Percentiles rank a stretch among this genome's conserved stretches.
Evolutionary conservation across 169 alveolate genomes (phyloP).

Genomic region (Cyclospora cayetanensis): DNA sequence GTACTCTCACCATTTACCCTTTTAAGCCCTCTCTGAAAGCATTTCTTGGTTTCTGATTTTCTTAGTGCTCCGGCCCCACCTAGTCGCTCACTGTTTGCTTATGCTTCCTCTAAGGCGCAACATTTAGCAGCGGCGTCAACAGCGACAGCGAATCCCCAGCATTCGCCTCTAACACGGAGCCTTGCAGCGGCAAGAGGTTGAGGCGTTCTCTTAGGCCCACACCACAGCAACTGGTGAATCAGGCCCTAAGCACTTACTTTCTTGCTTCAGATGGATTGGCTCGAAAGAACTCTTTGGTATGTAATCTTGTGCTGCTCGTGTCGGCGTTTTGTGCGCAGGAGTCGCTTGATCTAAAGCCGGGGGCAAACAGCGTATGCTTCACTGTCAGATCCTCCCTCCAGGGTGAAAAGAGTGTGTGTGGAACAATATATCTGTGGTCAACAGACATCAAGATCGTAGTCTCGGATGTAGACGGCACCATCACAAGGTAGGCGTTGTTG

Average conservation of each 20-base stretch:
- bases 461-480: slow-evolving; percentile 99
- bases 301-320: not conserved
- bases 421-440: slow-evolving; percentile 94
- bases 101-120: not conserved
- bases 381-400: slow-evolving; percentile 89
- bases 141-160: slow-evolving; percentile 66
- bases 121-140: slow-evolving; percentile 55
- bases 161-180: slow-evolving; percentile 11
- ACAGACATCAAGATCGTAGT: slow-evolving; percentile 92
- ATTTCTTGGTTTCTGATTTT: no score
- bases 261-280: not conserved
- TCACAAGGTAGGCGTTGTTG: slow-evolving; percentile 79
- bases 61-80: no score
- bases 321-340: slow-evolving; percentile 32
- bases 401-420: slow-evolving; percentile 92
- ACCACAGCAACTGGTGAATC: slow-evolving; percentile 85
- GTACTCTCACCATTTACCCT: no score
- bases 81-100: no score
- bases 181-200: slow-evolving; percentile 64
- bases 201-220: slow-evolving; percentile 90
- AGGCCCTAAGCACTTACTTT: not conserved
- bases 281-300: not conserved
- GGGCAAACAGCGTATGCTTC: slow-evolving; percentile 90
- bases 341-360: slow-evolving; percentile 85
- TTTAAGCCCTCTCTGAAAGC: no score